Evolutionary conservation across 148 eudicot genomes (phyloP).

Genomic region (Limonium bicolor): DNA sequence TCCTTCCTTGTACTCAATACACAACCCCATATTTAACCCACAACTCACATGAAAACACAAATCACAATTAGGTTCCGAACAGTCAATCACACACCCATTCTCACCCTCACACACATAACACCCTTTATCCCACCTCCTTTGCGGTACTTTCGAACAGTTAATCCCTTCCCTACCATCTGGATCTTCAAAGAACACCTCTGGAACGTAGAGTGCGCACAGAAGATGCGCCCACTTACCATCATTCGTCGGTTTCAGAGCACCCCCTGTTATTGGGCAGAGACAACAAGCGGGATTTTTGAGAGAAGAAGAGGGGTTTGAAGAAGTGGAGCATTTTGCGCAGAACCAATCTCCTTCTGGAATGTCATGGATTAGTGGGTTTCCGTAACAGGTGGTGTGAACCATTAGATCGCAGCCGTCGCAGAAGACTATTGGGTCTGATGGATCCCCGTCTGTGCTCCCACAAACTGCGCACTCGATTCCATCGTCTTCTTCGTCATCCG

Average conservation of each 20-base stretch:
- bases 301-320: not conserved
- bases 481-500: constrained; percentile 33
- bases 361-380: constrained; percentile 39
- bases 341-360: constrained; percentile 94
- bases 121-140: constrained; percentile 31
- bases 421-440: constrained; percentile 71
- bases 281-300: constrained; percentile 20
- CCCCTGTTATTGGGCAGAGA: constrained; percentile 49
- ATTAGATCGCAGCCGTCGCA: constrained; percentile 88
- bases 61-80: constrained; percentile 61
- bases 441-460: constrained; percentile 78
- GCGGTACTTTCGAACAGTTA: constrained; percentile 42
- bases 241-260: constrained; percentile 57
- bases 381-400: constrained; percentile 83
- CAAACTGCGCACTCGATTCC: constrained; percentile 77
- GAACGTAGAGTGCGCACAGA: constrained; percentile 61
- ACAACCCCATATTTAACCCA: constrained; percentile 63
- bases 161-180: constrained; percentile 67
- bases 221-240: constrained; percentile 73
- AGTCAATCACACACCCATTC: constrained; percentile 67
- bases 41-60: constrained; percentile 72
- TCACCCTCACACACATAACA: constrained; percentile 46
- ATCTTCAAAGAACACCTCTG: constrained; percentile 78
- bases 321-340: constrained; percentile 38
- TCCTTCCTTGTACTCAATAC: constrained; percentile 64